These are phyloP conservation scores for Calonectria pteridis DNA, from an alignment of 2,329 filamentous ascomycete genomes.

Conservation along the genomic window DNA sequence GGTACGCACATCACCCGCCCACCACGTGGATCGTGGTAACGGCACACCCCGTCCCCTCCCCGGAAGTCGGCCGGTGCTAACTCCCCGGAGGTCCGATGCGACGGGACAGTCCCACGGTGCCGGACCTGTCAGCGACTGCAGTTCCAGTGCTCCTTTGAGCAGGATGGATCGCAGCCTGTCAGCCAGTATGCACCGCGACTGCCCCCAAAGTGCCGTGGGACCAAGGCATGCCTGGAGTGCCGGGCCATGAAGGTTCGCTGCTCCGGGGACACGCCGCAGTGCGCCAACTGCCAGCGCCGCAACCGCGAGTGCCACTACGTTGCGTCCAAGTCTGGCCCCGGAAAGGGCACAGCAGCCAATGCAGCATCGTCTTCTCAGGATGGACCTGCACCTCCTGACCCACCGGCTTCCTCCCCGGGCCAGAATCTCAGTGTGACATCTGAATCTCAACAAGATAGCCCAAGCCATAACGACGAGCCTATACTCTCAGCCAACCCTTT, in stretches of 20 bases:
- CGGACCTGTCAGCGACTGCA: slow-evolving; percentile 43
- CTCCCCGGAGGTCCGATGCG: slow-evolving; percentile 46
- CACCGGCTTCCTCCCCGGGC: slow-evolving; percentile 24
- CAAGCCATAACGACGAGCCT: not conserved
- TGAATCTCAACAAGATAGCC: slow-evolving; percentile 27
- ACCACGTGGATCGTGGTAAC: slow-evolving; percentile 11
- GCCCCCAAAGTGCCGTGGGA: slow-evolving; percentile 43
- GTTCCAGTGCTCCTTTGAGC: slow-evolving; percentile 45
- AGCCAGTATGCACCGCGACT: slow-evolving; percentile 40
- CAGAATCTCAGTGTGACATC: slow-evolving; percentile 30
- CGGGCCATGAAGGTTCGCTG: slow-evolving; percentile 45
- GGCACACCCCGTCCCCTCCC: not conserved
- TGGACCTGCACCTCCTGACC: slow-evolving; percentile 11
- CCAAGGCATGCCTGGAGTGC: slow-evolving; percentile 43
- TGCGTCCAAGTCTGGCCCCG: slow-evolving; percentile 27
- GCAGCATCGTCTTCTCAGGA: slow-evolving; percentile 28
- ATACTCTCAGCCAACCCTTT: not conserved
- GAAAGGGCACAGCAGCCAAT: slow-evolving; percentile 4
- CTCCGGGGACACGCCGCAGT: slow-evolving; percentile 41
- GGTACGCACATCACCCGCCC: slow-evolving; percentile 41
- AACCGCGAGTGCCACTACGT: slow-evolving; percentile 41
- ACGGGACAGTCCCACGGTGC: slow-evolving; percentile 41
- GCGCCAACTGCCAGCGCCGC: slow-evolving; percentile 41
- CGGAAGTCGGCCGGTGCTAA: slow-evolving; percentile 42
- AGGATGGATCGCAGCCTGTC: slow-evolving; percentile 39